phyloP scores from a whole-genome alignment of 768 basidiomycete genomes.

The Gymnopilus junonius region DNA sequence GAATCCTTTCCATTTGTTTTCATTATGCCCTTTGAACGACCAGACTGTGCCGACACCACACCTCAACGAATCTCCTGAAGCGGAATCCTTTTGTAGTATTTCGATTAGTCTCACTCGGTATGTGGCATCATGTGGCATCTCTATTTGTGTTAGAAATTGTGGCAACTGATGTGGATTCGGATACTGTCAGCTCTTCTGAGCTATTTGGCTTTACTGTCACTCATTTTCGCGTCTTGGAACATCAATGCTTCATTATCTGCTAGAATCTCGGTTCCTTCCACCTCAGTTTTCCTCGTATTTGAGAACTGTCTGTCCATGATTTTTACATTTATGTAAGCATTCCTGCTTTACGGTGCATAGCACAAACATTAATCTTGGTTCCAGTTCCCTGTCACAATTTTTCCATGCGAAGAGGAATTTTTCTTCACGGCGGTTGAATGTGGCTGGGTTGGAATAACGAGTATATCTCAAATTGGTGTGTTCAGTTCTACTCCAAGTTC shows the following conservation, averaged over 20 bases:
- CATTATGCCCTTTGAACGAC: conserved; percentile 20
- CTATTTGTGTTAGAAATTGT: too few species aligned
- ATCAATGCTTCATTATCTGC: conserved; percentile 40
- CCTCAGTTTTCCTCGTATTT: conserved; percentile 52
- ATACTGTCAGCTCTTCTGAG: conserved; percentile 45
- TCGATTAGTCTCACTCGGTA: conserved; percentile 63
- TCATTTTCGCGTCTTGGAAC: conserved; percentile 66
- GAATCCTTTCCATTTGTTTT: background rate
- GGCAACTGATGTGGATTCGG: background rate
- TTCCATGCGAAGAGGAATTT: conserved; percentile 40
- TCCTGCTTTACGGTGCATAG: background rate
- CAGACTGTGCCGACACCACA: conserved; percentile 10
- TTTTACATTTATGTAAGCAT: conserved; percentile 38
- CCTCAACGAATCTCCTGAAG: conserved; percentile 29
- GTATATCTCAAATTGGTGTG: conserved; percentile 56
- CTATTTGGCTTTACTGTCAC: conserved; percentile 53
- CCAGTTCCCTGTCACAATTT: conserved; percentile 42
- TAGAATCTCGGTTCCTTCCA: conserved; percentile 48
- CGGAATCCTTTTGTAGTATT: conserved; percentile 58
- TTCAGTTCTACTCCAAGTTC: background rate
- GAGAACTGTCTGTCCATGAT: conserved; percentile 45
- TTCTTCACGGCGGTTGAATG: conserved; percentile 57
- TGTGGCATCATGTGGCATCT: conserved; percentile 20
- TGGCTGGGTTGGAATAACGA: conserved; percentile 54
- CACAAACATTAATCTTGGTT: background rate